phyloP scores from a whole-genome alignment of 2,329 filamentous ascomycete species.

The Bipolaris gigantea region DNA sequence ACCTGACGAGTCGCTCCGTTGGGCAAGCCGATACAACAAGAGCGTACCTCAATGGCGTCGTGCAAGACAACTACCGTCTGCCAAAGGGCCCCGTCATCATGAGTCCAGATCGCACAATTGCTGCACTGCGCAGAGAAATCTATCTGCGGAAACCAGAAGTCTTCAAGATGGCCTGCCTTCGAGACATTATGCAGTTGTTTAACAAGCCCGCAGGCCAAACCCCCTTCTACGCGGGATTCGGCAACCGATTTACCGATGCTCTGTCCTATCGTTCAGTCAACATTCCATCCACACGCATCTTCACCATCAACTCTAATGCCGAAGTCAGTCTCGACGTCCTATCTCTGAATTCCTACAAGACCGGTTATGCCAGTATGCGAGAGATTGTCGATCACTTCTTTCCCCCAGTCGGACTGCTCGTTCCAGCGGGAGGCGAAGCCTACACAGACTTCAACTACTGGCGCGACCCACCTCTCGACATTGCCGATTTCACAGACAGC shows the following conservation, averaged over 20 bases:
- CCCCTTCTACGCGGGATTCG: constrained; percentile 96
- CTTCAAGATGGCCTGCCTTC: constrained; percentile 98
- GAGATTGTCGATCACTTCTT: constrained; percentile 99
- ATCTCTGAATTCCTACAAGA: constrained; percentile 90
- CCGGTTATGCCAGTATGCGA: constrained; percentile 94
- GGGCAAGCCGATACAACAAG: constrained; percentile 91
- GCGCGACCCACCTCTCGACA: constrained; percentile 79
- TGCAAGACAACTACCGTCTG: constrained; percentile 82
- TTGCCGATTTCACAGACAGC: constrained; percentile 86
- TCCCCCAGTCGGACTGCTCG: constrained; percentile 82
- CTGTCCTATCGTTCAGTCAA: constrained; percentile 95
- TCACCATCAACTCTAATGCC: constrained; percentile 97
- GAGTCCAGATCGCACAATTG: constrained; percentile 92
- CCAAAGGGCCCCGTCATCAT: constrained; percentile 93
- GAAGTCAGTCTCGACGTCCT: constrained; percentile 91
- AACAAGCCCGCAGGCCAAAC: constrained; percentile 62
- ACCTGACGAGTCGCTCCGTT: constrained; percentile 90
- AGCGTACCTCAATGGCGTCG: constrained; percentile 84
- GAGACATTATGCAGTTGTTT: constrained; percentile 91
- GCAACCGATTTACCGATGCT: constrained; percentile 93
- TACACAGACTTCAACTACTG: constrained; percentile 98
- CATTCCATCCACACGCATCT: constrained; percentile 90
- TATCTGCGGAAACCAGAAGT: constrained; percentile 96
- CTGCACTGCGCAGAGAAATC: constrained; percentile 85
- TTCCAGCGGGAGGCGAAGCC: constrained; percentile 87